Evolutionary conservation across 192 early-diverging fungal species (phyloP).

Genomic region (Backusella sp.): DNA sequence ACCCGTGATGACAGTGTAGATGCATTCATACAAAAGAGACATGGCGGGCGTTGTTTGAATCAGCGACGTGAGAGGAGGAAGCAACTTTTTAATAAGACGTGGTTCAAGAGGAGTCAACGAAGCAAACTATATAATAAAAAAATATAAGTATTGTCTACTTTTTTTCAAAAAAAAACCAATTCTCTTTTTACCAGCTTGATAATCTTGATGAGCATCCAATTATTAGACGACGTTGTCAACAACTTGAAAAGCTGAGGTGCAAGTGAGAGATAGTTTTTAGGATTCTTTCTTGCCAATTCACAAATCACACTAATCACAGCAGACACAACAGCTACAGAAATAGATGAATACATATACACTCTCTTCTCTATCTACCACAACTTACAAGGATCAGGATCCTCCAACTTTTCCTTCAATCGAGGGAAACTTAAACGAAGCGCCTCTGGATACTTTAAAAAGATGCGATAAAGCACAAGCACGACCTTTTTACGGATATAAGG

Average conservation of each 20-base stretch:
- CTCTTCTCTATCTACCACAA: neutral
- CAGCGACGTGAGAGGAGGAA: constrained; percentile 78
- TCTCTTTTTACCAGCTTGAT: constrained; percentile 80
- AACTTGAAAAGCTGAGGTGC: constrained; percentile 93
- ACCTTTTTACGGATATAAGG: constrained; percentile 94
- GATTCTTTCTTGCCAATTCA: constrained; percentile 91
- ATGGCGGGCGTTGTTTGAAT: constrained; percentile 90
- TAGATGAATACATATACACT: neutral
- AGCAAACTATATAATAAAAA: constrained; percentile 68
- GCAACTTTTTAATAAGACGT: constrained; percentile 85
- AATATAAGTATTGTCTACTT: neutral
- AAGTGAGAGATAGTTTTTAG: constrained; percentile 89
- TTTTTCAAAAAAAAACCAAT: neutral
- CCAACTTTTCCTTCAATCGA: constrained; percentile 80
- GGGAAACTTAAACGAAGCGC: constrained; percentile 80
- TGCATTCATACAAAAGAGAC: constrained; percentile 98
- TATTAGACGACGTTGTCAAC: constrained; percentile 87
- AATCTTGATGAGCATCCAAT: constrained; percentile 99
- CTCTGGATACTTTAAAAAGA: constrained; percentile 90
- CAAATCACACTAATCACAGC: constrained; percentile 95
- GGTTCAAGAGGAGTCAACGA: constrained; percentile 91
- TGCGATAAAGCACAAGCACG: constrained; percentile 81
- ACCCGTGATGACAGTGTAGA: constrained; percentile 89
- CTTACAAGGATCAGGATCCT: constrained; percentile 89
- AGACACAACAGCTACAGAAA: constrained; percentile 75